phyloP scores from a whole-genome alignment of 208 protist genomes.

The Vickermania ingenoplastis region DNA sequence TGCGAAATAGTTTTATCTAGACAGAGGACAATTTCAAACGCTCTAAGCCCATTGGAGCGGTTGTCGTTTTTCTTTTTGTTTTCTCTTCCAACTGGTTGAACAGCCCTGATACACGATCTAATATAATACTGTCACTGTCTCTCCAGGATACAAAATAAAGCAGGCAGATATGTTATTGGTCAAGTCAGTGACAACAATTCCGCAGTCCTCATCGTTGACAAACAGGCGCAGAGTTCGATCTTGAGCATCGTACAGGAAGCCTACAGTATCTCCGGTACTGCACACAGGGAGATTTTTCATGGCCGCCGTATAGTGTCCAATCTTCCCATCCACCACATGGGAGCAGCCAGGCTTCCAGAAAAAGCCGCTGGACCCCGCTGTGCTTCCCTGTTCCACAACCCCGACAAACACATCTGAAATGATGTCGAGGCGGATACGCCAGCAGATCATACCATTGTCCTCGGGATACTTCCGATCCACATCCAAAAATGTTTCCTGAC shows the following conservation, averaged over 20 bases:
- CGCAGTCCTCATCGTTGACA: conserved; percentile 43
- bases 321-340: conserved; percentile 40
- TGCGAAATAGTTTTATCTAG: too few relatives aligned
- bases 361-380: conserved; percentile 54
- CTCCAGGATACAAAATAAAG: conserved; percentile 78
- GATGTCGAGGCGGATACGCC: conserved; percentile 60
- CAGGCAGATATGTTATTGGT: conserved; percentile 50
- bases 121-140: conserved; percentile 56
- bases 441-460: conserved; percentile 45
- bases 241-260: conserved; percentile 42
- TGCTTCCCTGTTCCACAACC: conserved; percentile 47
- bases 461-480: conserved; percentile 29
- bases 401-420: conserved; percentile 68
- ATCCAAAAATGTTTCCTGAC: conserved; percentile 49
- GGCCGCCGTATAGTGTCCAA: conserved; percentile 31
- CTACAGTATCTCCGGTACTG: conserved; percentile 40
- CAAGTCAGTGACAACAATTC: conserved; percentile 39
- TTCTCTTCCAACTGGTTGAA: too few relatives aligned
- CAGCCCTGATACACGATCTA: too few relatives aligned
- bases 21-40: too few relatives aligned
- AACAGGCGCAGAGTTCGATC: conserved; percentile 28
- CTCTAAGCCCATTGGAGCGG: too few relatives aligned
- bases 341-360: conserved; percentile 67
- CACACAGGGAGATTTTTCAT: conserved; percentile 44
- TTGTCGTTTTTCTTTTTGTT: too few relatives aligned